Conservation (phyloP, 148 eudicot species). For the Drosera capensis region DNA sequence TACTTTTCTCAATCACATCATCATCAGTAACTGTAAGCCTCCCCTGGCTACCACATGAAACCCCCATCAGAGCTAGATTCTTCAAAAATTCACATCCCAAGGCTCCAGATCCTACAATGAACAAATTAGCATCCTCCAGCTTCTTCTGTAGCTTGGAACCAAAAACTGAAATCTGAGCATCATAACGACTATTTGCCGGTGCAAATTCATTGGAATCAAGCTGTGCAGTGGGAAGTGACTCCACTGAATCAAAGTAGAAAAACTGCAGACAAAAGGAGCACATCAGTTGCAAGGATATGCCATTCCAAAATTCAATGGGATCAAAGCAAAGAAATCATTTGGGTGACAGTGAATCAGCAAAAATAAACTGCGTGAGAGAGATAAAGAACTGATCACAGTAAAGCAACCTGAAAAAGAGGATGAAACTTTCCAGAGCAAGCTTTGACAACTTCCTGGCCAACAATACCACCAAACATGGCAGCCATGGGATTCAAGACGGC, state of each 20-base stretch:
- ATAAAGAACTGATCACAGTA: slow-evolving; percentile 4
- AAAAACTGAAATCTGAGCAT: slow-evolving; percentile 71
- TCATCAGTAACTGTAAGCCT: slow-evolving; percentile 66
- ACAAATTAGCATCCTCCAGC: slow-evolving; percentile 47
- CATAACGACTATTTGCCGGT: slow-evolving; percentile 61
- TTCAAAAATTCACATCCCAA: slow-evolving; percentile 66
- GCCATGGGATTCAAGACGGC: slow-evolving; percentile 74
- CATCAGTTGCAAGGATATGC: background rate
- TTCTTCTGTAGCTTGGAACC: slow-evolving; percentile 63
- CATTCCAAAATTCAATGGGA: background rate
- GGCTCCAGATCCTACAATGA: slow-evolving; percentile 71
- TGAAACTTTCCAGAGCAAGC: slow-evolving; percentile 83
- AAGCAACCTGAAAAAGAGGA: slow-evolving; percentile 57
- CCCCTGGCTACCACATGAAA: slow-evolving; percentile 48
- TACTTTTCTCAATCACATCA: slow-evolving; percentile 74
- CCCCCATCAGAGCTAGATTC: slow-evolving; percentile 69
- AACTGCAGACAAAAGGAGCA: slow-evolving; percentile 33
- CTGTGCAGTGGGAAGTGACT: slow-evolving; percentile 59
- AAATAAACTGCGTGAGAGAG: background rate
- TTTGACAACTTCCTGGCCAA: slow-evolving; percentile 74
- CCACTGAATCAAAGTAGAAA: slow-evolving; percentile 67
- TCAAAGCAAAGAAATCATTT: background rate
- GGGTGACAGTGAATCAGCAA: background rate
- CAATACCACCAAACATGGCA: slow-evolving; percentile 82
- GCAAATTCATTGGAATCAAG: slow-evolving; percentile 42